phyloP scores from a whole-genome alignment of 106 monocot species.

The Acorus calamus region DNA sequence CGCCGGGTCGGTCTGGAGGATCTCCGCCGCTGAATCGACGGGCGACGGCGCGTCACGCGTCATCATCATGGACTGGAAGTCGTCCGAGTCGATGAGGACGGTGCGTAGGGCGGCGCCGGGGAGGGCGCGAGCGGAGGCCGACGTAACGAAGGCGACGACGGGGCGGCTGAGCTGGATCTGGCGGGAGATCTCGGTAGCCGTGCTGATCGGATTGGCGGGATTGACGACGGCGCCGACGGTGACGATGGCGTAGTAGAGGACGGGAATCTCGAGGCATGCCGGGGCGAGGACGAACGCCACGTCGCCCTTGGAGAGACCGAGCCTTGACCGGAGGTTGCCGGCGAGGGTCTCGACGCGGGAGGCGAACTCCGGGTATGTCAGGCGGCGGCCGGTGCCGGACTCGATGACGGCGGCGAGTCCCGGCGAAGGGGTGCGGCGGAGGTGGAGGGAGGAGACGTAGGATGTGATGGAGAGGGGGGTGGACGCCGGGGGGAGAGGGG shows the following conservation, averaged over 20 bases:
- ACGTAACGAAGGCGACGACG: constrained; percentile 25
- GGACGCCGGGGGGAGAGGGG: not conserved
- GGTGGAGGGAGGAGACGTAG: not conserved
- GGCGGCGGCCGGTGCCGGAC: no score
- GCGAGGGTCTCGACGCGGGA: constrained; percentile 30
- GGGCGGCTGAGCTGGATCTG: constrained; percentile 36
- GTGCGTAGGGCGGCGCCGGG: constrained; percentile 13
- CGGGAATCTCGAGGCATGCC: constrained; percentile 28
- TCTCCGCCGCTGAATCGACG: not conserved
- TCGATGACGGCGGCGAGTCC: no score
- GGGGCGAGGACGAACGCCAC: constrained; percentile 47
- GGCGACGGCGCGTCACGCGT: not conserved
- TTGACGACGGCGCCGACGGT: constrained; percentile 44
- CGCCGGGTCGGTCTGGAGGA: constrained; percentile 48
- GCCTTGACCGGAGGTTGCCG: constrained; percentile 17
- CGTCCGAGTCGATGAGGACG: constrained; percentile 39
- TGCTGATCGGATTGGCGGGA: constrained; percentile 54
- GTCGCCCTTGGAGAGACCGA: constrained; percentile 19
- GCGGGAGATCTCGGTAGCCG: constrained; percentile 39
- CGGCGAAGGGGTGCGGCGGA: not conserved
- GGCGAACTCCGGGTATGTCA: no score
- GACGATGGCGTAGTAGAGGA: constrained; percentile 57
- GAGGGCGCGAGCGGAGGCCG: constrained; percentile 23
- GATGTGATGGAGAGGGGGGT: not conserved
- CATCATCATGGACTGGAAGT: constrained; percentile 27